A percentile compares a stretch with the other conserved stretches of the same genome.
phyloP scores from a whole-genome alignment of 2,329 filamentous ascomycete genomes.

The Cladophialophora bantiana region DNA sequence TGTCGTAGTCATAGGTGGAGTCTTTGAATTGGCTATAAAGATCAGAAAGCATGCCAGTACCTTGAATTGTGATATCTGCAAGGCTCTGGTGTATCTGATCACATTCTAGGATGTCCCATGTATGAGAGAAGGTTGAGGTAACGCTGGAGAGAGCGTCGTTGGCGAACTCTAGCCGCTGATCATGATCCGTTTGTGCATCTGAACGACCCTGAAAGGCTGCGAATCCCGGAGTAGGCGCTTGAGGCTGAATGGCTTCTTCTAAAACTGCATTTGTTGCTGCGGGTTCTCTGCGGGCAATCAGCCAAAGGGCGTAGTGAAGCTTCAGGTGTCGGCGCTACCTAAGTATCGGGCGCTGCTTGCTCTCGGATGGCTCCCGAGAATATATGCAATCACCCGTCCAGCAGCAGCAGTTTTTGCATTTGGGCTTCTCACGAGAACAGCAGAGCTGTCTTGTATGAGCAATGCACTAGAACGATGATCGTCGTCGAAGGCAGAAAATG shows the following conservation, averaged over 20 bases:
- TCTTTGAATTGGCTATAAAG: constrained; percentile 8
- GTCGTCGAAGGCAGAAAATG: neutral
- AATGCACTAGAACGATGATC: neutral
- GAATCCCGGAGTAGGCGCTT: neutral
- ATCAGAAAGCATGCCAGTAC: constrained; percentile 10
- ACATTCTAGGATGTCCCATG: neutral
- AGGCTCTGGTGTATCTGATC: neutral
- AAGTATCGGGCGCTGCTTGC: neutral
- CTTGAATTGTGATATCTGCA: neutral
- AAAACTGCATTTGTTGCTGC: neutral
- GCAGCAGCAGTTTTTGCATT: constrained; percentile 18
- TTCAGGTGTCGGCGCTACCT: neutral
- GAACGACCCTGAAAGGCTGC: neutral
- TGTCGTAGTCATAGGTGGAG: constrained; percentile 18
- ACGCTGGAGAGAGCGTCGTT: constrained; percentile 7
- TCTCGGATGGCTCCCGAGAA: constrained; percentile 10
- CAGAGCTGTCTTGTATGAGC: neutral
- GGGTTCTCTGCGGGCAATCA: neutral
- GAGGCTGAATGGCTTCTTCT: neutral
- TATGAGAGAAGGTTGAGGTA: constrained; percentile 6
- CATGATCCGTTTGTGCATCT: neutral
- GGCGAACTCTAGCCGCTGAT: neutral
- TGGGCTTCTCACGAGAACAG: constrained; percentile 20
- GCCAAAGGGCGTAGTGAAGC: neutral
- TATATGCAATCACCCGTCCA: constrained; percentile 19